Percentiles rank a stretch among this genome's conserved stretches.
phyloP scores from a whole-genome alignment of 805 yeast species.

The Osmozyma mogii region DNA sequence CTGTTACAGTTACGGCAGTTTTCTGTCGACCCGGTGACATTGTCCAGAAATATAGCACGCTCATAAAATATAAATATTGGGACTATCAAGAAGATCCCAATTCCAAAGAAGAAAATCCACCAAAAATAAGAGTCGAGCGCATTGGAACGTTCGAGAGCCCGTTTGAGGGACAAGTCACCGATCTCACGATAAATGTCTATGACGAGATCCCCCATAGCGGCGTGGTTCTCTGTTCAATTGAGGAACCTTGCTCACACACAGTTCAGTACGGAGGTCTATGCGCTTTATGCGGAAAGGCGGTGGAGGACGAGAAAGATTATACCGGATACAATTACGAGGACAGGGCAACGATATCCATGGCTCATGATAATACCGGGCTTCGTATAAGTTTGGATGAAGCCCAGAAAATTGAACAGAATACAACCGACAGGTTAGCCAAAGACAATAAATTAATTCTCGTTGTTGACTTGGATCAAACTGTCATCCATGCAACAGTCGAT shows the following conservation, averaged over 20 bases:
- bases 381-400: slow-evolving; percentile 86
- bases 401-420: slow-evolving; percentile 62
- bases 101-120: slow-evolving; percentile 30
- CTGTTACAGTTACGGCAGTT: slow-evolving; percentile 53
- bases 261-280: slow-evolving; percentile 94
- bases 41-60: slow-evolving; percentile 44
- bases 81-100: slow-evolving; percentile 53
- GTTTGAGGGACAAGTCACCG: slow-evolving; percentile 57
- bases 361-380: slow-evolving; percentile 80
- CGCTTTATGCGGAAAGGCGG: slow-evolving; percentile 81
- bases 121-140: slow-evolving; percentile 52
- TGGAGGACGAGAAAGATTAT: slow-evolving; percentile 66
- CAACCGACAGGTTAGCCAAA: slow-evolving; percentile 51
- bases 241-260: slow-evolving; percentile 85
- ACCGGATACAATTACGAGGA: slow-evolving; percentile 59
- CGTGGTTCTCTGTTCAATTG: slow-evolving; percentile 43
- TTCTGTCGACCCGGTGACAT: slow-evolving; percentile 36
- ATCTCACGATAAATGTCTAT: slow-evolving; percentile 44
- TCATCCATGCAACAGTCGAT: slow-evolving; percentile 95
- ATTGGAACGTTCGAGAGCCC: slow-evolving; percentile 81
- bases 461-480: slow-evolving; percentile 95
- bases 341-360: slow-evolving; percentile 79
- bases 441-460: slow-evolving; percentile 76
- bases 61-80: slow-evolving; percentile 60
- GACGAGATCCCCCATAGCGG: slow-evolving; percentile 50